Conservation (phyloP, 23 red algal species). For the Cyanidium caldarium region DNA sequence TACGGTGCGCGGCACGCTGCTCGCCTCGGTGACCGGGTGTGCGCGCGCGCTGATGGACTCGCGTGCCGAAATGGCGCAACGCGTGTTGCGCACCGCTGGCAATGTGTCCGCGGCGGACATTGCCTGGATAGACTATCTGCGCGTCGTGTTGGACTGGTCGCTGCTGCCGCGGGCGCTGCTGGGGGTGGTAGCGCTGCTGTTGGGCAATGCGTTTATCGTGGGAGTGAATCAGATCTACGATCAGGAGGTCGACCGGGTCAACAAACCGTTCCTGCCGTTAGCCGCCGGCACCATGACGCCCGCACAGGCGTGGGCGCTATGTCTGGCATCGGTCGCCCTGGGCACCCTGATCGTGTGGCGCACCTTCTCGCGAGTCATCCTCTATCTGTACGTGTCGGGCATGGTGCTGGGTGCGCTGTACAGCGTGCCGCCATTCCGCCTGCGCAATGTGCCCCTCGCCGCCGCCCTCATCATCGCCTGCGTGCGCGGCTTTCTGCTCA, state of each 20-base stretch:
- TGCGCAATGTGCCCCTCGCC: constrained; percentile 37
- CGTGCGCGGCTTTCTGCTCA: constrained; percentile 77
- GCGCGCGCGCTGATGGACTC: constrained; percentile 65
- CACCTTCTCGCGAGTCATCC: constrained; percentile 58
- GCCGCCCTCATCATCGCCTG: constrained; percentile 74
- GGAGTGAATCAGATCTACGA: constrained; percentile 95
- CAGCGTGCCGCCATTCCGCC: constrained; percentile 52
- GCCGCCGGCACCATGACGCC: constrained; percentile 35
- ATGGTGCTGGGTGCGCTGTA: constrained; percentile 66
- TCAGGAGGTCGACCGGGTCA: constrained; percentile 55
- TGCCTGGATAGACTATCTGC: background rate
- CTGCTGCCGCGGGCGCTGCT: constrained; percentile 44
- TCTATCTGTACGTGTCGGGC: constrained; percentile 64
- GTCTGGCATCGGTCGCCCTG: constrained; percentile 20
- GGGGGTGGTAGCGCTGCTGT: constrained; percentile 65
- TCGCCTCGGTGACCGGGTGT: constrained; percentile 60
- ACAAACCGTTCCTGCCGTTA: constrained; percentile 91
- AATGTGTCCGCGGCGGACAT: too few species aligned
- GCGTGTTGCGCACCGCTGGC: background rate
- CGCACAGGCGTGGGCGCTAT: constrained; percentile 40
- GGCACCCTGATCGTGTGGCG: constrained; percentile 40
- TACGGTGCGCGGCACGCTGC: constrained; percentile 93
- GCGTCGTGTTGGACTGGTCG: constrained; percentile 16
- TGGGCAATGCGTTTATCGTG: constrained; percentile 82
- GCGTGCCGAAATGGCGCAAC: background rate